Base-by-base conservation (phyloP, 805 yeast species). In the Wickerhamomyces queroliae region DNA sequence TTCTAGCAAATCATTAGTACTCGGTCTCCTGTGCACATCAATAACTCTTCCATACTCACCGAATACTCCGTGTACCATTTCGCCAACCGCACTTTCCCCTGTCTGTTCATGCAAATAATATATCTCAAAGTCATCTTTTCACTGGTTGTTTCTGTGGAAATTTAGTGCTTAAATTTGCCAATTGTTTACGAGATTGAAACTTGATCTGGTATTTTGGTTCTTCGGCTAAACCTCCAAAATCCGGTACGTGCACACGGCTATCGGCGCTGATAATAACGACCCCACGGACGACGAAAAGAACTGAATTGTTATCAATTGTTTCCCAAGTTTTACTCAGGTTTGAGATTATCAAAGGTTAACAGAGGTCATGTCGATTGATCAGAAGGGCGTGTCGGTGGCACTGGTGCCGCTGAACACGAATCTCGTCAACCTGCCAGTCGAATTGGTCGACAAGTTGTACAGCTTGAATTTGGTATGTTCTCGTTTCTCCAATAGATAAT, bases 31-130 rank as follows among this genome's bases (percentile, higher is more conserved):
- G 37, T 11, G 36, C 27, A 4, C 38, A 44, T n/a, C 43, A 41
- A 16, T 50, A 23, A 8, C 11, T 8, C 17, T 8, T 17, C 20
- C 4, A 16, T 7, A 53, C 70, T 36, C 46, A 65, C 73, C 5
- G 65, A 41, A 42, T 63, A 64, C 8, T 70, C 63, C 8, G 58
- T 56, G 56, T 73, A 91, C 90, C 95, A 90, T 59, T 88, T 83
- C 7, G 86, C 81, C 13, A 91, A 64, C 43, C 99, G 74, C 18
- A 91, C 78, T 48, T 85, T 85, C n/a, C 99, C 98, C 63, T 91
- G 97, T 42, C 96, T 74, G 58, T 91, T 91, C 58, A 91, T 80
- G 33, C 91, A 83, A 31, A 90, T 62, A 30, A 91, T 69, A 63
- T 77, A 91, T 48, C 87, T 89, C 15, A 90, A 73, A 5, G 87